Percentiles rank a stretch among this genome's conserved stretches.
phyloP scores from a whole-genome alignment of 1,284 basidiomycete genomes.

The Phaffia rhodozyma region DNA sequence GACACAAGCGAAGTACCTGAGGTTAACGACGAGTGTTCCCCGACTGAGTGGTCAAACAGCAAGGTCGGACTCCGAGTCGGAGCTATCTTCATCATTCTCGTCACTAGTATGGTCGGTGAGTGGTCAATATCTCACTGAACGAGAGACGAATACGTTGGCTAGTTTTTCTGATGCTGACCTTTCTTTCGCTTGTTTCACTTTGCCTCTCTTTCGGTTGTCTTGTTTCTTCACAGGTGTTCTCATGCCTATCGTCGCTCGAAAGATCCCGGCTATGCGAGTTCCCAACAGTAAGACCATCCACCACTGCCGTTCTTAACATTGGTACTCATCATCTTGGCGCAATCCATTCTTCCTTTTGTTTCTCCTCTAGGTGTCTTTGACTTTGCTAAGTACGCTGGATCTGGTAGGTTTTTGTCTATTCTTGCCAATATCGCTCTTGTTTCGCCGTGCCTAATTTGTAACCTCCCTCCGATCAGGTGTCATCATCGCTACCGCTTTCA shows the following conservation, averaged over 20 bases:
- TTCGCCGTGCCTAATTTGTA: not conserved
- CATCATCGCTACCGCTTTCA: constrained; percentile 82
- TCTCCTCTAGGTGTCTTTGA: constrained; percentile 33
- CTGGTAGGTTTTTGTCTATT: constrained; percentile 37
- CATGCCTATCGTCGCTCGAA: too few relatives aligned
- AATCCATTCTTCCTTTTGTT: not conserved
- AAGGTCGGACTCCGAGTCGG: constrained; percentile 51
- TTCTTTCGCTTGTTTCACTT: not conserved
- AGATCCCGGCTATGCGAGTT: too few relatives aligned
- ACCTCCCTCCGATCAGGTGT: constrained; percentile 39
- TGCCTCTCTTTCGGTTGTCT: not conserved
- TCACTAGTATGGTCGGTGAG: constrained; percentile 55
- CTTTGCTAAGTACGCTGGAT: constrained; percentile 91
- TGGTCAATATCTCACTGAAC: constrained; percentile 12
- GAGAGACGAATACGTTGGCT: not conserved
- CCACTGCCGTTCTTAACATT: not conserved
- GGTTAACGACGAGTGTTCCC: constrained; percentile 17
- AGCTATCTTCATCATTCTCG: constrained; percentile 76
- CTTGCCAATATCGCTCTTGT: not conserved
- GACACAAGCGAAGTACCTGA: too few relatives aligned
- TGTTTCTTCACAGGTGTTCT: too few relatives aligned
- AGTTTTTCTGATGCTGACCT: not conserved
- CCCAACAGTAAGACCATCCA: not conserved
- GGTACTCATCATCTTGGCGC: constrained; percentile 8
- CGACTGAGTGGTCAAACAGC: constrained; percentile 18